phyloP scores from a whole-genome alignment of 2,329 filamentous ascomycete species.

The Nemania sp. region DNA sequence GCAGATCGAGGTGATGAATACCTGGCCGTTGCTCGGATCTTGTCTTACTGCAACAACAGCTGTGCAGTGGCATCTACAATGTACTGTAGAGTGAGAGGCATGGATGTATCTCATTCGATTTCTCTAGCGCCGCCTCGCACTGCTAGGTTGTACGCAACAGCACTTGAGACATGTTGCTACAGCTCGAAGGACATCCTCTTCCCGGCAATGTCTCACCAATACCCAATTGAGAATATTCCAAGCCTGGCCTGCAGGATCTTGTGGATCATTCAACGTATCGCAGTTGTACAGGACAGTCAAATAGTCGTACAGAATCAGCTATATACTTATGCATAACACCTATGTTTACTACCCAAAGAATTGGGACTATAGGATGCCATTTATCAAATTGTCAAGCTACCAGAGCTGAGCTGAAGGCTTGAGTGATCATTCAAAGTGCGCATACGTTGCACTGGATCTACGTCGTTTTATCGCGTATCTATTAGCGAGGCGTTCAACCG shows the following conservation, averaged over 20 bases:
- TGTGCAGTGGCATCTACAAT: neutral
- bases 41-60: neutral
- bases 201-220: neutral
- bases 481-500: too few relatives aligned
- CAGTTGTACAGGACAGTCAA: neutral
- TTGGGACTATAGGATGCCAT: neutral
- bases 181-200: neutral
- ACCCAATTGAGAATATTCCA: neutral
- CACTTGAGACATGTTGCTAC: constrained; percentile 7
- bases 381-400: constrained; percentile 16
- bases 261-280: constrained; percentile 10
- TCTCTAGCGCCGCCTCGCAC: constrained; percentile 11
- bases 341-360: neutral
- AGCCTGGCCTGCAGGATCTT: constrained; percentile 14
- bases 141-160: neutral
- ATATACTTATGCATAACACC: neutral
- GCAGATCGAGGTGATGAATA: constrained; percentile 1
- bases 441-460: neutral
- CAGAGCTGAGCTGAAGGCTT: constrained; percentile 6
- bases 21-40: neutral
- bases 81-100: neutral
- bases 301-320: neutral
- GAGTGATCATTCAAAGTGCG: neutral
- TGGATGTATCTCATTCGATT: neutral
- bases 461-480: neutral